Percentiles rank a stretch among this genome's conserved stretches.
These are phyloP conservation scores for Nakazawaea anatomiae DNA, from an alignment of 805 yeast genomes.

Conservation along the genomic window DNA sequence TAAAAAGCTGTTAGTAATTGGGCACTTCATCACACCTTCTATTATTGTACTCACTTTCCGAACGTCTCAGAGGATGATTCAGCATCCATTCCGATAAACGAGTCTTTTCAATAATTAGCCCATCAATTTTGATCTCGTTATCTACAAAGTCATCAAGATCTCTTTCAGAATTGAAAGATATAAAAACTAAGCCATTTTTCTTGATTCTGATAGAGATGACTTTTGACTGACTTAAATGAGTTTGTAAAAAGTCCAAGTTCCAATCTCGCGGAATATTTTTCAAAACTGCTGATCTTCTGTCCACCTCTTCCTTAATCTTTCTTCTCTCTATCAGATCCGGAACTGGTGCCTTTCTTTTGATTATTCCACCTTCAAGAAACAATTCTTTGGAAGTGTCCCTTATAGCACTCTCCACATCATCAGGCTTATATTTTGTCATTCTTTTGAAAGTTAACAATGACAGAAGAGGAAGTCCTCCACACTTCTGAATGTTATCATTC, in stretches of 20 bases:
- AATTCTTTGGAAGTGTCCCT: conserved; percentile 29
- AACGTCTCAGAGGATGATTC: neutral
- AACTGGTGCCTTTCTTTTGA: conserved; percentile 38
- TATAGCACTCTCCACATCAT: conserved; percentile 36
- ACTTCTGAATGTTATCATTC: conserved; percentile 33
- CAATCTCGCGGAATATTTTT: conserved; percentile 6
- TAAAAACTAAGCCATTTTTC: conserved; percentile 8
- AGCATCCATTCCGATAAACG: conserved; percentile 1
- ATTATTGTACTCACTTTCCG: neutral
- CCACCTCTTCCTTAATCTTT: conserved; percentile 26
- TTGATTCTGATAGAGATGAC: conserved; percentile 5
- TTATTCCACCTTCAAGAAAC: conserved; percentile 34
- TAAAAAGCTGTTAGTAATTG: neutral
- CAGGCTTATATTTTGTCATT: conserved; percentile 42
- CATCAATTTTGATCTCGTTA: conserved; percentile 1
- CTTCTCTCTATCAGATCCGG: conserved; percentile 36
- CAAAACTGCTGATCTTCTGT: conserved; percentile 6
- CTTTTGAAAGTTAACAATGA: conserved; percentile 20
- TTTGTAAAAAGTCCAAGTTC: conserved; percentile 8
- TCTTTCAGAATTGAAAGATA: conserved; percentile 3
- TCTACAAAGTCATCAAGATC: conserved; percentile 1
- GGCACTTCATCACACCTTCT: too few relatives aligned
- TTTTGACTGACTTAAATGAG: neutral
- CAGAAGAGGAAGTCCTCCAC: conserved; percentile 20
- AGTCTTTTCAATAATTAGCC: neutral